phyloP scores from a whole-genome alignment of 1,139 yeast genomes.

The Hyphopichia khmerensis region DNA sequence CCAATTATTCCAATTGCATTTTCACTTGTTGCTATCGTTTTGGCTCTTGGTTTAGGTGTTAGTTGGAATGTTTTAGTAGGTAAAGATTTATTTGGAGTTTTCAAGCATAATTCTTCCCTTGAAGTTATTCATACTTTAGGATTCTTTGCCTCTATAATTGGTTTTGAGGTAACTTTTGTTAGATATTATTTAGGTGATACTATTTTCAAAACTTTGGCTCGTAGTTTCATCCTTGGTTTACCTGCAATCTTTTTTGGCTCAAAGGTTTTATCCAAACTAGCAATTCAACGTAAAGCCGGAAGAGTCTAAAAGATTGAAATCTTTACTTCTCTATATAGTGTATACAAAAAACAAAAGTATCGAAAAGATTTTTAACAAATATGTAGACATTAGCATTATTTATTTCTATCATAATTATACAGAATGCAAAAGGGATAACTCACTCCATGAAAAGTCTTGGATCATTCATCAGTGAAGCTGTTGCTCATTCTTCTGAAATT shows the following conservation, averaged over 20 bases:
- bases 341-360: too few relatives aligned
- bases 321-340: neutral
- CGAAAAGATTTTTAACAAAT: too few relatives aligned
- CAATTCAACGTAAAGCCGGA: constrained; percentile 33
- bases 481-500: constrained; percentile 57
- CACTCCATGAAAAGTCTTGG: too few relatives aligned
- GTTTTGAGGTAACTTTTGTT: constrained; percentile 62
- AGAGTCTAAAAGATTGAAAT: constrained; percentile 13
- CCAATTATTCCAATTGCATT: constrained; percentile 56
- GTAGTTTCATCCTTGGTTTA: constrained; percentile 50
- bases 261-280: constrained; percentile 46
- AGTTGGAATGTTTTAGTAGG: constrained; percentile 51
- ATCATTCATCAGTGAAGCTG: constrained; percentile 20
- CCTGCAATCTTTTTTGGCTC: constrained; percentile 70
- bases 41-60: constrained; percentile 43
- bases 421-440: too few relatives aligned
- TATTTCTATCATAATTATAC: too few relatives aligned
- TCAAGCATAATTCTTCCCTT: constrained; percentile 23
- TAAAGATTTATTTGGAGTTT: constrained; percentile 39
- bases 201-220: constrained; percentile 67
- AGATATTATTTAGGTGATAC: constrained; percentile 69
- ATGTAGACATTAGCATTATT: neutral
- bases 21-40: constrained; percentile 40
- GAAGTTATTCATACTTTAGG: constrained; percentile 39
- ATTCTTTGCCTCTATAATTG: constrained; percentile 54